Evolutionary conservation across 768 basidiomycete genomes (phyloP), one percentile per base, ranked within the genome.

Genomic region (Piloderma croceum): DNA sequence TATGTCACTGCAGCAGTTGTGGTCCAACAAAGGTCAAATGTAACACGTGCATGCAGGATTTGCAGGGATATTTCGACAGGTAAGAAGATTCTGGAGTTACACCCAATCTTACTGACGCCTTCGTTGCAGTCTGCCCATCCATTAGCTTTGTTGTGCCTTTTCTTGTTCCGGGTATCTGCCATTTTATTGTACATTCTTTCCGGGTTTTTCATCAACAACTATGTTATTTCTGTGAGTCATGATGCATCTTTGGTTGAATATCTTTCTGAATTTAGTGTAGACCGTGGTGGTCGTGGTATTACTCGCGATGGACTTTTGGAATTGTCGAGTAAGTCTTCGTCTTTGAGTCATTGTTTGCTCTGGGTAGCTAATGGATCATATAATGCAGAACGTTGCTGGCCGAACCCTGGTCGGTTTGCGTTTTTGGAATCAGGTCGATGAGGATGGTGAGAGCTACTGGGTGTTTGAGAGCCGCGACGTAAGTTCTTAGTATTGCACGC

Each of bases 291-390:
- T 98, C 0, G 96, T 98, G 17, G 82, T 97, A 2, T 70, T 99
- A 12, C 77, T 99, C 19, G 87, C 93, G 0, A 85, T 94, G 78
- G 96, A 99, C 65, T 99, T 99, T 61, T 99, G 94, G 96, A 97
- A 94, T 53, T 91, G 90, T 50, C 71, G 92, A 59, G 90, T 91
- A 54, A 45, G 77, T 44, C 29, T 9, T 12, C 25, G 20, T 40
- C 17, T 35, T 35, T 7, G 11, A 36, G 6, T 20, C 9, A 15
- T 15, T 9, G 27, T 9, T 15, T 29, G 10, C 27, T 25, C 39
- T 36, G n/a, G 41, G 17, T 42, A 36, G 20, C 32, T 17, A 39
- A 22, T 19, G 43, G n/a, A 45, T 15, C 19, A 24, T 31, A 29
- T 31, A 42, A 36, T 19, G 35, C 51, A 92, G 85, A 99, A 99